Conservation (phyloP, 1,284 basidiomycete species). For the Marasmius oreades region DNA sequence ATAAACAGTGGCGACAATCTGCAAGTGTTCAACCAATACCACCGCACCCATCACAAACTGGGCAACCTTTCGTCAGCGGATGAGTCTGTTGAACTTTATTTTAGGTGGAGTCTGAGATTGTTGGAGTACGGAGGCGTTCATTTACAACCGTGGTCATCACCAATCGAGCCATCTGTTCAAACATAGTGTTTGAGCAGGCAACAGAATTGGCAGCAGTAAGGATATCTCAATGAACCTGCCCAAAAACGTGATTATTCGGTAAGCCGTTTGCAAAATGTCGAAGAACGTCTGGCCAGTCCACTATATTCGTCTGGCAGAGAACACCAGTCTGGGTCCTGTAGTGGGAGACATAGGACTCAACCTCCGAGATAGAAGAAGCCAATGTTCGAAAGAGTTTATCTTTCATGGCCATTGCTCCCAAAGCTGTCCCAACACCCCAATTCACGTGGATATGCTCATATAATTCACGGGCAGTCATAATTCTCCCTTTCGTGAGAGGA, state of each 20-base stretch:
- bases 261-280: neutral
- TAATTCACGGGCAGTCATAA: neutral
- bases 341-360: neutral
- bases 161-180: neutral
- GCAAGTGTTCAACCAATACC: neutral
- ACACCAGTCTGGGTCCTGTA: neutral
- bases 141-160: neutral
- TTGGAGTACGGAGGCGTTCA: no score
- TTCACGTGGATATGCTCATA: neutral
- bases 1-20: neutral
- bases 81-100: no score
- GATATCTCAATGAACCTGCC: neutral
- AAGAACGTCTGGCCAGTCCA: neutral
- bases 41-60: neutral
- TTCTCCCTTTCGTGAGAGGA: neutral
- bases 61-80: neutral
- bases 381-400: neutral
- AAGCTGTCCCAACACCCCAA: neutral
- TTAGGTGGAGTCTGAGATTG: no score
- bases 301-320: neutral
- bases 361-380: neutral
- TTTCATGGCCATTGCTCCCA: neutral
- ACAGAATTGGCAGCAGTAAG: neutral
- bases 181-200: neutral
- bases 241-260: neutral